Evolutionary conservation across 139 green algal genomes (phyloP), one percentile per base, ranked within the genome.

Genomic region (Marvania coccoides): DNA sequence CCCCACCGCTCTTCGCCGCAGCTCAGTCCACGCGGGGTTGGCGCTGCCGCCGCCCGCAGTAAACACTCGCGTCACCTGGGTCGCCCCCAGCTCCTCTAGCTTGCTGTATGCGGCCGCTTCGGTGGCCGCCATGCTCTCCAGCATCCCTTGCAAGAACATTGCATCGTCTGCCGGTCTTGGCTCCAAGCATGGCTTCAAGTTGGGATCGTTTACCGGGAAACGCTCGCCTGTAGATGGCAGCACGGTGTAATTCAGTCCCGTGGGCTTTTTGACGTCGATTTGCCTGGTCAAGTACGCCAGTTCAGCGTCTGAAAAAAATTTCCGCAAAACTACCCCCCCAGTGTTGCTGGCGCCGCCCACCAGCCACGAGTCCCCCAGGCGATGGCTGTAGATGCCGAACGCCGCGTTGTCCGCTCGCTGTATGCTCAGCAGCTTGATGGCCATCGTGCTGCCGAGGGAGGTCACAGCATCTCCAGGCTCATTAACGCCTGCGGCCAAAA

Each of bases 341-440:
- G 84, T 90, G 75, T 97, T 98, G 40, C 70, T 88, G 14, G 91
- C 89, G 26, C 93, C 93, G 24, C 92, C 93, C 26, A 95, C 92
- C 28, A 98, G 86, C 92, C 92, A 98, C 34, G 48, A 65, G 63
- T 86, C 73, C 9, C 86, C 82, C 35, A 98, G 72, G 0, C 89
- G 71, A 81, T 98, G 92, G 66, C 79, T 91, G 87, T 98, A 98
- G 4, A 98, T 60, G n/a, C 93, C 93, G 39, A 86, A 90, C 2
- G 69, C 70, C 13, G 83, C 81, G 34, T 96, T 85, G 61, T 98
- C 91, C 51, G 97, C 84, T 0, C 89, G 76, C 24, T 7, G 47
- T 0, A 68, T 67, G 66, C 85, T 95, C 6, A 97, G 69, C 58
- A 98, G 76, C 77, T 98, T 98, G 42, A 97, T 78, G 0, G 93